phyloP scores from a whole-genome alignment of 306 rosid genomes.

The Rosa multiflora region DNA sequence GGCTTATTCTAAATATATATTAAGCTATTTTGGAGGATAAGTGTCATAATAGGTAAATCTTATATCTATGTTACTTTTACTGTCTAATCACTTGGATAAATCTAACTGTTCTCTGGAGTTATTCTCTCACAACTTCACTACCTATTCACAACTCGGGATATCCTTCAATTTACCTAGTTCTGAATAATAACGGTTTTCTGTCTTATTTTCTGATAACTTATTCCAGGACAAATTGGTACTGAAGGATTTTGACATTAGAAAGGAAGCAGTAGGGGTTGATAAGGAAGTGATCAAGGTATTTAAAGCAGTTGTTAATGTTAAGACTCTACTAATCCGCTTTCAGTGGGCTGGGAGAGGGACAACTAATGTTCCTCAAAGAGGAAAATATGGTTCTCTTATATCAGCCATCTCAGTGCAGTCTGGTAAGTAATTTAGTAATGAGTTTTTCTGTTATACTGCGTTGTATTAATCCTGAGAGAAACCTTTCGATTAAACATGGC shows the following conservation, averaged over 20 bases:
- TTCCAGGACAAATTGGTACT: constrained; percentile 9
- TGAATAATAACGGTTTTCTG: neutral
- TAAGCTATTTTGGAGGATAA: neutral
- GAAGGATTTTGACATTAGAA: constrained; percentile 22
- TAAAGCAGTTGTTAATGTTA: constrained; percentile 41
- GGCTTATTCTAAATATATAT: neutral
- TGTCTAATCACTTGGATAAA: neutral
- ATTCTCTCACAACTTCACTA: neutral
- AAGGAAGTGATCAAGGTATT: constrained; percentile 15
- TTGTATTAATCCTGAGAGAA: neutral
- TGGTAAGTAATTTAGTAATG: constrained; percentile 37
- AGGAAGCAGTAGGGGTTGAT: constrained; percentile 22
- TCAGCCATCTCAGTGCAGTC: constrained; percentile 64
- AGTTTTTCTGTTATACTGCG: neutral
- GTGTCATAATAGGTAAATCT: neutral
- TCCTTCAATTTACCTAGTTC: neutral
- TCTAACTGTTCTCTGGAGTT: neutral
- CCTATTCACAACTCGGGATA: neutral
- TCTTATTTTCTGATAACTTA: constrained; percentile 23
- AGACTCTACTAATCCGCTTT: constrained; percentile 45
- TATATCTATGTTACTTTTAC: neutral
- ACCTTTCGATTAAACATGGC: neutral
- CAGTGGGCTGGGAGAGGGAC: constrained; percentile 78
- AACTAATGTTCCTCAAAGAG: constrained; percentile 39
- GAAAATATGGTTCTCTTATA: constrained; percentile 67